Base-by-base conservation (phyloP, 139 green algal genomes). In the Haematococcus lacustris region DNA sequence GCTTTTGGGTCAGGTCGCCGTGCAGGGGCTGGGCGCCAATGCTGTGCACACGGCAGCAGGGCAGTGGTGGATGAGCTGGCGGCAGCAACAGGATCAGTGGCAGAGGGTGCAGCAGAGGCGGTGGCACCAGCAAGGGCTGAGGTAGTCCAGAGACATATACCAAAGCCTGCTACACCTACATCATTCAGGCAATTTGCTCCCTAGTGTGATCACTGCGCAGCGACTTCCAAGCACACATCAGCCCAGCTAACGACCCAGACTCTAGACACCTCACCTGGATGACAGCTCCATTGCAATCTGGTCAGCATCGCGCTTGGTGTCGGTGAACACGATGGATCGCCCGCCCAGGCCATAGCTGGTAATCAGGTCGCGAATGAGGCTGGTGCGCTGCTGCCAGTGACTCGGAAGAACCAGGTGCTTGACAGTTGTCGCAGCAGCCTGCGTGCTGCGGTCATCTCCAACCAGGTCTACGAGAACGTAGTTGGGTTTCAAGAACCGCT, bases 251-350 rank as follows among this genome's bases (percentile, higher is more conserved):
- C n/a, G 59, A 21, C 25, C 59, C 59, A 66, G 38, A 7, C 66
- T 62, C 66, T 39, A n/a, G n/a, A n/a, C n/a, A n/a, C n/a, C 43
- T 71, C 37, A 74, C 28, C 35, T 73, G 71, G 91, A 81, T 28
- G 69, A 66, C 71, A 98, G 76, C 30, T 43, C 66, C 43, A 80
- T 75, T 17, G 85, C 78, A 73, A 97, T 79, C 79, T 97, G 91
- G 53, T 93, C 90, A 13, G 86, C 89, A 68, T 97, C 94, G 66
- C 86, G 90, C 88, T 99, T 99, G 64, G 92, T 98, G 70, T 98
- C 93, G 0, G 89, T 94, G 84, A 99, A 99, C 5, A 98, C 84
- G 57, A 99, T 98, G 71, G 87, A 88, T 51, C 92, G 85, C 3
- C 95, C 93, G 30, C 87, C 82, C 5, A 70, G 71, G 71, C 88